Conservation (phyloP, 306 rosid species). For the Begonia masoniana region DNA sequence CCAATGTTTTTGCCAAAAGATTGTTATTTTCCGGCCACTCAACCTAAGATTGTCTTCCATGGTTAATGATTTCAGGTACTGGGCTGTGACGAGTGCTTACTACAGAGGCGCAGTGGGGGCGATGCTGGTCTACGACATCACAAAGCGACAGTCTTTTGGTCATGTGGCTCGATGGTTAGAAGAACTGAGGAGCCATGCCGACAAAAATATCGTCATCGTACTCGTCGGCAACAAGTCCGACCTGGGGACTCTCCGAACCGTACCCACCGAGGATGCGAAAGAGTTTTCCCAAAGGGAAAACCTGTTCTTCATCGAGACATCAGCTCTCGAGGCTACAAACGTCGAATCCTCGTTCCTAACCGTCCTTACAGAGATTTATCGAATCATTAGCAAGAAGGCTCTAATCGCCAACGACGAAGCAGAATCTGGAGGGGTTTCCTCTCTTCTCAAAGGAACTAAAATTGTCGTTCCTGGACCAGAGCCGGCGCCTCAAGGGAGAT, state of each 20-base stretch:
- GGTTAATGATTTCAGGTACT: conserved; percentile 47
- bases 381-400: conserved; percentile 46
- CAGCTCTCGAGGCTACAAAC: conserved; percentile 81
- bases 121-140: conserved; percentile 76
- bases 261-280: conserved; percentile 57
- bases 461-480: conserved; percentile 47
- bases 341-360: conserved; percentile 72
- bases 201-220: conserved; percentile 61
- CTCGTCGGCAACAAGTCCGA: conserved; percentile 95
- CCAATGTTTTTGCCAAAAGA: no score
- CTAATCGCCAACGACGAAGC: conserved; percentile 43
- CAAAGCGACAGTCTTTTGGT: conserved; percentile 59
- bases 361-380: conserved; percentile 70
- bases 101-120: conserved; percentile 96
- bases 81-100: conserved; percentile 93
- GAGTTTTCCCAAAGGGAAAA: conserved; percentile 62
- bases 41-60: conserved; percentile 1
- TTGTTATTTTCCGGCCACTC: no score
- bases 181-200: conserved; percentile 65
- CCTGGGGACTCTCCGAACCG: conserved; percentile 51
- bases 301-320: conserved; percentile 84
- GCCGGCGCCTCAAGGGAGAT: conserved; percentile 29
- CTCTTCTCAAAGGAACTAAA: conserved; percentile 51
- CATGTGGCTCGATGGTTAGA: conserved; percentile 75
- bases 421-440: conserved; percentile 43